Conservation (phyloP, 202 grass and related monocot species). For the Setaria viridis region DNA sequence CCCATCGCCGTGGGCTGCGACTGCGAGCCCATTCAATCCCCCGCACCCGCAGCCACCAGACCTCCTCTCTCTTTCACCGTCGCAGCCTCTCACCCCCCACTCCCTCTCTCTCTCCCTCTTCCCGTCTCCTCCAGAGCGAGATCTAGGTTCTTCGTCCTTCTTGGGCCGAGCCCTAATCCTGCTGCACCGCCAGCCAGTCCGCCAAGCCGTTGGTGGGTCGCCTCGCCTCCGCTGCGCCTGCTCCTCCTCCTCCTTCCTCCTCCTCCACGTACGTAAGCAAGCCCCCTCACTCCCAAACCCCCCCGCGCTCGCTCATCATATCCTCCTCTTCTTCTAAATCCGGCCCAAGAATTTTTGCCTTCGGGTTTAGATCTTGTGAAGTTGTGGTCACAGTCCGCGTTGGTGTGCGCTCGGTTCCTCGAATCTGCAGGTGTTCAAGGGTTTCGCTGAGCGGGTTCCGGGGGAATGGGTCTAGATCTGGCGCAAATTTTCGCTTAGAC, state of each 20-base stretch:
- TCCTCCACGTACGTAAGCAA: constrained; percentile 45
- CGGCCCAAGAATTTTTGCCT: not conserved
- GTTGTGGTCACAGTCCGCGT: not conserved
- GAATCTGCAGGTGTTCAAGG: not conserved
- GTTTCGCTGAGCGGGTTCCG: not conserved
- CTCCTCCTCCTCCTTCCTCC: no score
- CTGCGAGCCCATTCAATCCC: constrained; percentile 50
- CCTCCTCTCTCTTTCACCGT: no score
- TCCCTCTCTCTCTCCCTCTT: not conserved
- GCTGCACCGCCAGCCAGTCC: constrained; percentile 12
- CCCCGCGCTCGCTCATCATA: not conserved
- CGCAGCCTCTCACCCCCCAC: not conserved
- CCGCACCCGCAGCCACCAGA: no score
- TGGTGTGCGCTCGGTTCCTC: not conserved
- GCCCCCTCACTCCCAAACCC: constrained; percentile 17
- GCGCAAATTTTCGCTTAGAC: not conserved
- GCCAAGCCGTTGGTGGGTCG: constrained; percentile 42
- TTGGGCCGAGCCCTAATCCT: constrained; percentile 62
- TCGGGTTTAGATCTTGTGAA: not conserved
- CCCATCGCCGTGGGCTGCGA: constrained; percentile 47
- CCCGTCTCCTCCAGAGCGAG: not conserved
- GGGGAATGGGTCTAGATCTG: not conserved
- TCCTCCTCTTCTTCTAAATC: not conserved
- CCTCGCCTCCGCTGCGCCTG: constrained; percentile 10
- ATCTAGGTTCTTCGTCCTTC: constrained; percentile 58